Evolutionary conservation across 768 basidiomycete genomes (phyloP).

Genomic region (Nidularia sp.): DNA sequence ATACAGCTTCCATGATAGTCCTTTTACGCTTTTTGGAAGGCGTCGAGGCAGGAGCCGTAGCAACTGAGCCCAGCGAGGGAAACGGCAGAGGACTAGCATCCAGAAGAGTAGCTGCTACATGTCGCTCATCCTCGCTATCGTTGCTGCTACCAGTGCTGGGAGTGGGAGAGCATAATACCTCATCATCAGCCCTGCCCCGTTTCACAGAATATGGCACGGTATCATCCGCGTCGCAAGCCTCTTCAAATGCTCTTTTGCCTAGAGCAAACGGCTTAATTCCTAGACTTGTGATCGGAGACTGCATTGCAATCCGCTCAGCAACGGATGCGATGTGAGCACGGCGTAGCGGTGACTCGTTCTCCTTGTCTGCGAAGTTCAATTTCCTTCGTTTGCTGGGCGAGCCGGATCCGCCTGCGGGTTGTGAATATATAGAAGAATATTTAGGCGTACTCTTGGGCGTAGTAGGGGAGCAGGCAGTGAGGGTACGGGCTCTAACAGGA

Average conservation of each 20-base stretch:
- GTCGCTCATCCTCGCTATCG: conserved; percentile 29
- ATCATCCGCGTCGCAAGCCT: conserved; percentile 25
- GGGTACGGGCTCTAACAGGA: conserved; percentile 8
- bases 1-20: conserved; percentile 45
- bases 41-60: conserved; percentile 3
- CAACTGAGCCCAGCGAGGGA: background rate
- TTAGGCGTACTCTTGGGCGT: background rate
- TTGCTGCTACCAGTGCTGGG: conserved; percentile 11
- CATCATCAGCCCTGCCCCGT: conserved; percentile 8
- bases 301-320: conserved; percentile 39
- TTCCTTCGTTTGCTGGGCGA: conserved; percentile 19
- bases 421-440: too few relatives aligned
- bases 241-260: conserved; percentile 42
- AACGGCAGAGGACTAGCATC: background rate
- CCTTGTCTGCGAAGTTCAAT: conserved; percentile 43
- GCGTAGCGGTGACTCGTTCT: conserved; percentile 47
- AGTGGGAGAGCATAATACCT: conserved; percentile 1
- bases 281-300: conserved; percentile 18
- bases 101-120: conserved; percentile 8
- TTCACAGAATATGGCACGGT: conserved; percentile 15
- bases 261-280: conserved; percentile 14
- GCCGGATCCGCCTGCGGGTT: background rate
- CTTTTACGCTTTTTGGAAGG: conserved; percentile 42
- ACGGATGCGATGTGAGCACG: conserved; percentile 25
- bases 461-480: background rate